These are phyloP conservation scores for Cryptococcus sp. DNA, from an alignment of 1,284 basidiomycete genomes.

Conservation along the genomic window DNA sequence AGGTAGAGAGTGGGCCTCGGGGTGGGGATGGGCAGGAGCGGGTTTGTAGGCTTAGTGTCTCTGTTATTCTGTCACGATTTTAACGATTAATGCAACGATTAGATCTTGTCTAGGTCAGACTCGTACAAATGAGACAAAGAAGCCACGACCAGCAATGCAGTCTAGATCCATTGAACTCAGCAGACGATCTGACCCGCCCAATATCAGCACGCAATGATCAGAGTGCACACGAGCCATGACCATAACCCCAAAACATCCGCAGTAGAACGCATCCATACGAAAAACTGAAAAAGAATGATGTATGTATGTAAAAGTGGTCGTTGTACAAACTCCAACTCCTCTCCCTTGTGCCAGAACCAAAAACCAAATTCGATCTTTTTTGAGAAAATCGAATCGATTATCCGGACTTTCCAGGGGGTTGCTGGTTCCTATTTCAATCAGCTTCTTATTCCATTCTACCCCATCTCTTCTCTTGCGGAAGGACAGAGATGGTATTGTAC, in stretches of 20 bases:
- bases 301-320: neutral
- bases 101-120: too few species aligned
- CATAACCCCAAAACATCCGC: constrained; percentile 9
- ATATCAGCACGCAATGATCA: too few species aligned
- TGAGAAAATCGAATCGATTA: constrained; percentile 24
- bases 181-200: too few species aligned
- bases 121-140: too few species aligned
- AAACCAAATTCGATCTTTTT: neutral
- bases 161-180: too few species aligned
- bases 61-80: neutral
- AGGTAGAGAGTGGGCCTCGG: too few species aligned
- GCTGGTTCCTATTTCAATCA: constrained; percentile 40
- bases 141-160: too few species aligned
- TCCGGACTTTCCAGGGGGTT: constrained; percentile 48
- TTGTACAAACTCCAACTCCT: constrained; percentile 7
- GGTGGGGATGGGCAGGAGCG: neutral
- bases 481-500: neutral
- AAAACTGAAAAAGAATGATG: neutral
- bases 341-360: neutral
- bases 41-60: neutral
- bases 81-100: too few species aligned
- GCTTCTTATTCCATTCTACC: too few species aligned
- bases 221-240: too few species aligned
- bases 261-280: constrained; percentile 1
- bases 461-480: too few species aligned